Evolutionary conservation across 306 rosid species (phyloP), one percentile per base, ranked within the genome.

Genomic region (Casuarina glauca): DNA sequence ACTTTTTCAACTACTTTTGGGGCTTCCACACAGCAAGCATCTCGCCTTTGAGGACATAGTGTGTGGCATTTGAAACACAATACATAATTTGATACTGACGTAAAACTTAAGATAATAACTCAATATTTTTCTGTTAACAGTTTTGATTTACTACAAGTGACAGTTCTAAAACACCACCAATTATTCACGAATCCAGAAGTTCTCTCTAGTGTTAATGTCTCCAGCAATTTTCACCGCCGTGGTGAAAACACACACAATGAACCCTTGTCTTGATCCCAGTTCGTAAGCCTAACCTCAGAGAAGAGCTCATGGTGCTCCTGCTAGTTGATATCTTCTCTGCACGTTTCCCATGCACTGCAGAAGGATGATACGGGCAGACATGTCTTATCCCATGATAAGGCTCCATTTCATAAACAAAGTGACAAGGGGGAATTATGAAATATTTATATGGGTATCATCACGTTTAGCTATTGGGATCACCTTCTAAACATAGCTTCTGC

Each of bases 271-370:
- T 26, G 43, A 35, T 5, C 45, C 69, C 4, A 44, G 12, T 12
- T 26, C 35, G 69, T 36, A 36, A 36, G 45, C 69, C 5, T 15
- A 60, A 9, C 66, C 66, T 52, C 13, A 60, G 66, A 6, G 39
- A 41, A 3, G 4, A 26, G 39, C 66, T 20, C 6, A 35, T 32
- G 38, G 20, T 63, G 19, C 69, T 38, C 46, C 6, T 38, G 69
- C 15, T 39, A 12, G 2, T 63, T 39, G 43, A 38, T 36, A 38
- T 36, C 0, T 3, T 9, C 9, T 66, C 15, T 42, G 71, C 71
- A 66, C 71, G 35, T 66, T 66, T 66, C 71, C 26, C 71, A 66
- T 36, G 49, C 71, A 17, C 71, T 16, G 49, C 49, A 66, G 13
- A 62, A n/a, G 64, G 8, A 5, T 20, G 12, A 58, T 58, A 58